These are phyloP conservation scores for Metschnikowia chrysomelidarum DNA, from an alignment of 805 yeast genomes.

Conservation along the genomic window DNA sequence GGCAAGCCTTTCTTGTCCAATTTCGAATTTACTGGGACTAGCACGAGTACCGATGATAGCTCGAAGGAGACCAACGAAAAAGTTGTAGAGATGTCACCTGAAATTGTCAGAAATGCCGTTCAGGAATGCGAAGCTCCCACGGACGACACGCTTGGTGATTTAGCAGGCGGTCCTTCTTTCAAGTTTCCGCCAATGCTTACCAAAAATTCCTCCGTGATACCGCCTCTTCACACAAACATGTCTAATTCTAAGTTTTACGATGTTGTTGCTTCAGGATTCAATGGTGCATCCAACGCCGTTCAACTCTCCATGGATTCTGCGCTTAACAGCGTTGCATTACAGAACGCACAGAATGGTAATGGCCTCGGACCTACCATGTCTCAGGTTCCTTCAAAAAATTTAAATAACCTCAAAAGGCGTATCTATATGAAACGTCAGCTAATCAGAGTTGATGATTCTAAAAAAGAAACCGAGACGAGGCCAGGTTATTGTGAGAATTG, in stretches of 20 bases:
- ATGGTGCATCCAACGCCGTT: slow-evolving; percentile 44
- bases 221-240: slow-evolving; percentile 23
- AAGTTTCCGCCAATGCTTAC: slow-evolving; percentile 31
- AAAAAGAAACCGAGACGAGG: slow-evolving; percentile 30
- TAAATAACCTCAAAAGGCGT: slow-evolving; percentile 48
- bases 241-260: slow-evolving; percentile 41
- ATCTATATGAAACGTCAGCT: slow-evolving; percentile 41
- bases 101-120: slow-evolving; percentile 14
- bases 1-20: slow-evolving; percentile 4
- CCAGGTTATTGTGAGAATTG: slow-evolving; percentile 96
- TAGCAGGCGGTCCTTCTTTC: slow-evolving; percentile 17
- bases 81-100: slow-evolving; percentile 12
- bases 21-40: slow-evolving; percentile 8
- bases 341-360: slow-evolving; percentile 33
- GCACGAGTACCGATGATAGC: slow-evolving; percentile 17
- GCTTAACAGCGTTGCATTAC: slow-evolving; percentile 31
- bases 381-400: slow-evolving; percentile 52
- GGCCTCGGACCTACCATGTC: slow-evolving; percentile 63
- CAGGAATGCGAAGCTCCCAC: slow-evolving; percentile 10
- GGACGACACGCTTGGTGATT: slow-evolving; percentile 10
- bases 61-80: slow-evolving; percentile 7
- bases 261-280: slow-evolving; percentile 44
- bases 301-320: slow-evolving; percentile 42
- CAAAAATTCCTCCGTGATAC: slow-evolving; percentile 41
- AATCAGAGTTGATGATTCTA: slow-evolving; percentile 21